Evolutionary conservation across 1,284 basidiomycete genomes (phyloP), one percentile per base, ranked within the genome.

Genomic region (Polyporus tsugae): DNA sequence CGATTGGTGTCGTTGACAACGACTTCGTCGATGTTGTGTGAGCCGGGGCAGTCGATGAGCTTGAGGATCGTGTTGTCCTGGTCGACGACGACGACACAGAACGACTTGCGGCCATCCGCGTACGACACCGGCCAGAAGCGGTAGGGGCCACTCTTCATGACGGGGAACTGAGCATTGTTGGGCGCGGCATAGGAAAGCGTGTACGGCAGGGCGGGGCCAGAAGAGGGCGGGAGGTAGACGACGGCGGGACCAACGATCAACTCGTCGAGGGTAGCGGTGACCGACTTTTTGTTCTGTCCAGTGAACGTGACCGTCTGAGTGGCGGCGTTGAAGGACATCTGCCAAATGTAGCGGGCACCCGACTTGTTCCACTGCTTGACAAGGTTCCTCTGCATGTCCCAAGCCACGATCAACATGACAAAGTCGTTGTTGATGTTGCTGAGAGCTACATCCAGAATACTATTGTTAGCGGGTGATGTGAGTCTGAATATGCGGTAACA

Each of bases 21-120:
- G 29, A 55, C 53, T 17, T n/a, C 9, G 53, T 33, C 29, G 15
- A 55, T 55, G 29, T 4, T 35, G 53, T 35, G 29, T 13, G 53
- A 55, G 53, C 53, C 53, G 33, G 53, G 33, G 53, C 53, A 55
- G 53, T 55, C 17, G 17, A 55, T 35, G 53, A 55, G 53, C 53
- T 55, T 55, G 5, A 35, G 33, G 33, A 55, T 55, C 53, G 35
- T 29, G 29, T 55, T 55, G 53, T 55, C 33, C 17, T 55, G 53
- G 53, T 55, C 53, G 29, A 35, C 53, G 53, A 55, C 53, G 15
- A 55, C 53, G 29, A 55, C 15, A 15, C 53, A 55, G 53, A 55
- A 55, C 29, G 53, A 15, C 29, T 55, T 55, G 29, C 33, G 53
- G 5, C 53, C 29, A 29, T 35, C 53, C 29, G 53, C 29, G 33